Conservation (phyloP, 73 alveolate genomes). For the Effrenium voratum region DNA sequence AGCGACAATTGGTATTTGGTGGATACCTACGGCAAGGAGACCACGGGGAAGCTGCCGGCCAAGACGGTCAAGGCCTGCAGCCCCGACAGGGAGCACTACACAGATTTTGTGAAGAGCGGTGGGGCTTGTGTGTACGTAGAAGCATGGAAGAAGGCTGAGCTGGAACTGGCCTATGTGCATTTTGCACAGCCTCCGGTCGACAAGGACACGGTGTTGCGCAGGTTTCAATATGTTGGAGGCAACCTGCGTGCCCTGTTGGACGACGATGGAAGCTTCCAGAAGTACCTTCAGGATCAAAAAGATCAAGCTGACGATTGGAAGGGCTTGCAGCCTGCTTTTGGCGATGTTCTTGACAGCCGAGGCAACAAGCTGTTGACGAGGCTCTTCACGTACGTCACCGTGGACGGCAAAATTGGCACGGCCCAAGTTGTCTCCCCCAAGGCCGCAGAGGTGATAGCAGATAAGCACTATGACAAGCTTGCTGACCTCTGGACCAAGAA, state of each 20-base stretch:
- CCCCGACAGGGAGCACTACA: constrained; percentile 6
- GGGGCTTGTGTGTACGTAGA: constrained; percentile 22
- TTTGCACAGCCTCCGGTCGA: neutral
- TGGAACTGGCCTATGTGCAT: neutral
- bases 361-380: neutral
- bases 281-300: too few species aligned
- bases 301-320: too few species aligned
- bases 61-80: constrained; percentile 5
- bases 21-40: neutral
- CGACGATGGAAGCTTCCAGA: too few species aligned
- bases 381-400: constrained; percentile 9
- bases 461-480: constrained; percentile 14
- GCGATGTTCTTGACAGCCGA: too few species aligned
- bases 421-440: neutral
- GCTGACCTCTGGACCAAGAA: too few species aligned
- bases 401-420: neutral
- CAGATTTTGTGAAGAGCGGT: neutral
- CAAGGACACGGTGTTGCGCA: neutral
- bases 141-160: neutral
- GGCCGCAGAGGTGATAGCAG: neutral
- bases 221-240: neutral
- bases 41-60: neutral
- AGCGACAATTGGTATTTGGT: neutral
- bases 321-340: too few species aligned
- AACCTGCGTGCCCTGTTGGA: constrained; percentile 12